phyloP scores from a whole-genome alignment of 208 protist genomes.

The Wallacemonas rigidus region DNA sequence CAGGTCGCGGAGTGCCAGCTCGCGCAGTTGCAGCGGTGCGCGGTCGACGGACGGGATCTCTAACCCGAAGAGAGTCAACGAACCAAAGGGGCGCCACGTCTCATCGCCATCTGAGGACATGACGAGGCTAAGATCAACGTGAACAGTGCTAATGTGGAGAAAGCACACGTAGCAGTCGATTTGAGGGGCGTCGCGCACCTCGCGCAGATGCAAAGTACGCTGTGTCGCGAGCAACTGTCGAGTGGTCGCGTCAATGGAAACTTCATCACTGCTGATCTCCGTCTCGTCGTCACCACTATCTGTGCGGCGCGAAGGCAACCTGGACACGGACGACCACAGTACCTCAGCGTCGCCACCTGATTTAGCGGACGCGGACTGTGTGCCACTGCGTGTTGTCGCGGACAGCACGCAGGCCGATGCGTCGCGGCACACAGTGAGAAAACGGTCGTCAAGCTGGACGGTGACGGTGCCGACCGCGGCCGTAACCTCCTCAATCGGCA shows the following conservation, averaged over 20 bases:
- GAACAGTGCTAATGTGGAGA: constrained; percentile 43
- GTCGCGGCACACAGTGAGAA: constrained; percentile 28
- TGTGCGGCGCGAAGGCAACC: too few species aligned
- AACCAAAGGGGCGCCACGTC: constrained; percentile 51
- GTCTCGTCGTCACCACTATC: background rate
- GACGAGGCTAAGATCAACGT: constrained; percentile 45
- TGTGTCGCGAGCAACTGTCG: constrained; percentile 9
- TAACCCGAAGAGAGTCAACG: constrained; percentile 28
- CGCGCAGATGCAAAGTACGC: constrained; percentile 3
- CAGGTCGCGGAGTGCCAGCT: constrained; percentile 32
- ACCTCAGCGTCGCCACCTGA: too few species aligned
- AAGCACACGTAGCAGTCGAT: constrained; percentile 48
- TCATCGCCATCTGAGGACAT: constrained; percentile 32
- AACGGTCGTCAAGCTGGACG: constrained; percentile 54
- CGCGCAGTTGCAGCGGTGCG: constrained; percentile 34
- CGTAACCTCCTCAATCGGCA: constrained; percentile 41
- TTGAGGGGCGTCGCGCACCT: background rate
- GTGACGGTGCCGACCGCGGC: constrained; percentile 38
- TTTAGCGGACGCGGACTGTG: too few species aligned
- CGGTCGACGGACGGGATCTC: constrained; percentile 61
- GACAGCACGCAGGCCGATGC: background rate
- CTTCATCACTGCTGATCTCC: background rate
- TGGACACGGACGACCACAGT: too few species aligned
- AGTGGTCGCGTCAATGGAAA: background rate
- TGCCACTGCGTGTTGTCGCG: background rate